A percentile compares a stretch with the other conserved stretches of the same genome.
These are phyloP conservation scores for Nannizzia gypsea DNA, from an alignment of 2,329 filamentous ascomycete genomes.

Conservation along the genomic window DNA sequence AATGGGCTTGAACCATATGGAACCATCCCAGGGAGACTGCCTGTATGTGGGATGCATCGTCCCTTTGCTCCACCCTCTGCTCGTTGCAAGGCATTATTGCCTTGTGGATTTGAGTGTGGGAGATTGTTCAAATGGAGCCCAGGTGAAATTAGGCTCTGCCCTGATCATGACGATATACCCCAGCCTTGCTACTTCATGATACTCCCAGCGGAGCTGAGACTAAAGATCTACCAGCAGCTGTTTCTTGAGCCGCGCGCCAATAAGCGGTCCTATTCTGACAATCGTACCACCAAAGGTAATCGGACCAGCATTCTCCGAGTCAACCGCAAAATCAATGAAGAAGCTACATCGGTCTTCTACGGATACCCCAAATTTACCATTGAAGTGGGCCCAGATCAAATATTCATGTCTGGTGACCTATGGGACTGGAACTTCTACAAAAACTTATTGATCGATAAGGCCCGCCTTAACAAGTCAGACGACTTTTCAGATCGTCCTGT, in stretches of 20 bases:
- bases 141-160: background rate
- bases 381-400: background rate
- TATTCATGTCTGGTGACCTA: background rate
- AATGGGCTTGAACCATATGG: background rate
- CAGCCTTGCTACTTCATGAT: background rate
- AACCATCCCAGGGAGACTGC: background rate
- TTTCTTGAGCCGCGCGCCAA: background rate
- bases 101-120: background rate
- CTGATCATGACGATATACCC: background rate
- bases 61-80: background rate
- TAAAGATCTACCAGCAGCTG: background rate
- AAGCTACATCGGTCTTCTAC: background rate
- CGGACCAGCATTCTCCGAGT: constrained; percentile 1
- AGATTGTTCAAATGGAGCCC: background rate
- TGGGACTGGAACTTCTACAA: background rate
- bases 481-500: background rate
- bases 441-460: background rate
- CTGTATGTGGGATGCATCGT: background rate
- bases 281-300: background rate
- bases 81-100: background rate
- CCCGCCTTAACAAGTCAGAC: background rate
- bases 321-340: background rate
- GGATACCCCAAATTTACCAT: background rate
- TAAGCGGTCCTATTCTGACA: background rate
- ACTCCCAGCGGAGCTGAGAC: background rate